Evolutionary conservation across 257 asterid species (phyloP), one percentile per base, ranked within the genome.

Genomic region (Solanum corneliomulleri): DNA sequence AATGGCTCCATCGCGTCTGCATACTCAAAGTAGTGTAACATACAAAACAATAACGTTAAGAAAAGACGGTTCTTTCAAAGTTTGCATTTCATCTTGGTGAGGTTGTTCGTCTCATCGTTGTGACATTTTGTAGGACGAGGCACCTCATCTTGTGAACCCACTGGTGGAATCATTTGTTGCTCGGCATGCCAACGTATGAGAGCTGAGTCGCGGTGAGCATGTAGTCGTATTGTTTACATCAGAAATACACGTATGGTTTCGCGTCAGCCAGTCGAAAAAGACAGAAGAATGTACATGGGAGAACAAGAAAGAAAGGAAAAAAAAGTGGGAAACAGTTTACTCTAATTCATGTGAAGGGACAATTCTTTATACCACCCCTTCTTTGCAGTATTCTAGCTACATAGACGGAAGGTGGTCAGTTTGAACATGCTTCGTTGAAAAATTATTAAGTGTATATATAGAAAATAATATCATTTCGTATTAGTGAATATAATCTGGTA

Each of bases 111-210:
- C 84, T 27, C 25, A 16, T 78, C 11, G 1, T 16, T 44, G 84
- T 27, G 18, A 80, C 44, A 80, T 80, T 80, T 78, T 91, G 93
- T 84, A 94, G 95, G 99, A 96, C 71, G 99, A 96, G 90, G 99
- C 99, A 9, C 99, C 99, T 66, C 94, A 95, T 85, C 92, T 96
- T 11, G 98, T 94, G 76, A 96, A 96, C 87, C 98, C 97, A 44
- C 91, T 95, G 62, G 88, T 95, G 37, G 80, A 87, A 78, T 91
- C 97, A 60, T 96, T 96, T 84, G 99, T 96, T 84, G 94, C 95
- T 37, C 92, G 93, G 25, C 98, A 96, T 89, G 89, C 90, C 69
- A 81, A 31, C 45, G 11, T 29, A 27, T 80, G 85, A 47, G 27
- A 80, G 52, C 68, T 81, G 69, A 49, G 45, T 49, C 69, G 29